Conservation (phyloP, 2,329 filamentous ascomycete genomes). For the Hymenoscyphus linearis region DNA sequence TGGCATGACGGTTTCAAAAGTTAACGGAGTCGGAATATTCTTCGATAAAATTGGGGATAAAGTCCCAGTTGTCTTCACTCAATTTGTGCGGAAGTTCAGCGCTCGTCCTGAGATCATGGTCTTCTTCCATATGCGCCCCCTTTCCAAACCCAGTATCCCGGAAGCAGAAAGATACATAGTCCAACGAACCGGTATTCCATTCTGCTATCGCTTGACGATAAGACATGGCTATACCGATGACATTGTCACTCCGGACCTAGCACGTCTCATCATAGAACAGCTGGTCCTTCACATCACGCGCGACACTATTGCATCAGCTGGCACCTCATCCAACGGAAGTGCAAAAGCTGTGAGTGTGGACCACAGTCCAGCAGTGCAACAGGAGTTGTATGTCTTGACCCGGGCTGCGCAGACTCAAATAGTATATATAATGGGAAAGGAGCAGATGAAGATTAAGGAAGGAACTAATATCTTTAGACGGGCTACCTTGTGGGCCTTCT, state of each 20-base stretch:
- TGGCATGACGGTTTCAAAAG: constrained; percentile 38
- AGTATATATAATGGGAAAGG: constrained; percentile 56
- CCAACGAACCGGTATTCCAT: constrained; percentile 40
- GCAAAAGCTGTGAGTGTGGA: constrained; percentile 11
- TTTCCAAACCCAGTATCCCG: constrained; percentile 52
- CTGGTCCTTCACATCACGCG: constrained; percentile 46
- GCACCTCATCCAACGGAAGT: constrained; percentile 3
- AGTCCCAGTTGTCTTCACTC: constrained; percentile 62
- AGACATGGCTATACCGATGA: constrained; percentile 71
- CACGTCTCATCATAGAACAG: constrained; percentile 52
- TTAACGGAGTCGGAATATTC: constrained; percentile 63
- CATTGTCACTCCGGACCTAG: constrained; percentile 61
- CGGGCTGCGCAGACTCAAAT: constrained; percentile 43
- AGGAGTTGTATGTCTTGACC: constrained; percentile 41
- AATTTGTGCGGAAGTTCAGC: constrained; percentile 68
- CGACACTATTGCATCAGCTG: constrained; percentile 29
- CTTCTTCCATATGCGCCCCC: constrained; percentile 67
- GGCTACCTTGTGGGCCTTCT: constrained; percentile 47
- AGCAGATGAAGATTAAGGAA: constrained; percentile 47
- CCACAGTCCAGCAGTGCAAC: constrained; percentile 26
- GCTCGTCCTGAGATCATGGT: constrained; percentile 63
- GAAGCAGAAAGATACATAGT: constrained; percentile 44
- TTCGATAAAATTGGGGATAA: constrained; percentile 70
- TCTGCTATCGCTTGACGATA: constrained; percentile 63
- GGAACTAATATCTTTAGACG: constrained; percentile 38